phyloP scores from a whole-genome alignment of 129 eudicot genomes.

The Helianthus tuberosus region DNA sequence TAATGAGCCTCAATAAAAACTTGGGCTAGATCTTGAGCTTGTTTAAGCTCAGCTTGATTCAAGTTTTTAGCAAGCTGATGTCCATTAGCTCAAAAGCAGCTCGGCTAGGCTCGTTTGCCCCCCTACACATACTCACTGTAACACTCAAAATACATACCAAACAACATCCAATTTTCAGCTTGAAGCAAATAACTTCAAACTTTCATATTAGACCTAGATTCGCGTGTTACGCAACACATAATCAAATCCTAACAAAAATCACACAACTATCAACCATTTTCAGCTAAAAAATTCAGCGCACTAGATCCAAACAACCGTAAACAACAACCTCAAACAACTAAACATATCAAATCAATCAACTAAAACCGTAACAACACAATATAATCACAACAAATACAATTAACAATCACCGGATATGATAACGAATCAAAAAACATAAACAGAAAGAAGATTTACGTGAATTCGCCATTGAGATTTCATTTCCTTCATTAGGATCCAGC shows the following conservation, averaged over 20 bases:
- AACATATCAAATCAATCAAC: not conserved
- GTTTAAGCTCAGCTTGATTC: too few relatives aligned
- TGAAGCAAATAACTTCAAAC: not conserved
- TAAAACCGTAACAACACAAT: not conserved
- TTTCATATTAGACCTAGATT: not conserved
- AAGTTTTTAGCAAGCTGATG: too few relatives aligned
- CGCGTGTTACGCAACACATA: not conserved
- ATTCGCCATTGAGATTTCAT: constrained; percentile 50
- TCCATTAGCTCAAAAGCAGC: too few relatives aligned
- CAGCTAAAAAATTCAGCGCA: not conserved
- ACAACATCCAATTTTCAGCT: not conserved
- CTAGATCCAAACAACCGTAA: not conserved
- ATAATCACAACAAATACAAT: not conserved
- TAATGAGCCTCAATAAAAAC: too few relatives aligned
- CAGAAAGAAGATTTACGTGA: constrained; percentile 30
- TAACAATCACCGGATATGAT: not conserved
- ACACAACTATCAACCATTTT: too few relatives aligned
- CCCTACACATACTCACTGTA: not conserved
- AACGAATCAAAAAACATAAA: not conserved
- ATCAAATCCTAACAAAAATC: not conserved
- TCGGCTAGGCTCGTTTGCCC: too few relatives aligned
- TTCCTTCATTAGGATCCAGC: constrained; percentile 49
- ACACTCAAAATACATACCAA: not conserved
- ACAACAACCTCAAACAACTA: not conserved
- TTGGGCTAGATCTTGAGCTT: too few relatives aligned